Evolutionary conservation across 1,284 basidiomycete species (phyloP).

Genomic region (Earliella scabrosa): DNA sequence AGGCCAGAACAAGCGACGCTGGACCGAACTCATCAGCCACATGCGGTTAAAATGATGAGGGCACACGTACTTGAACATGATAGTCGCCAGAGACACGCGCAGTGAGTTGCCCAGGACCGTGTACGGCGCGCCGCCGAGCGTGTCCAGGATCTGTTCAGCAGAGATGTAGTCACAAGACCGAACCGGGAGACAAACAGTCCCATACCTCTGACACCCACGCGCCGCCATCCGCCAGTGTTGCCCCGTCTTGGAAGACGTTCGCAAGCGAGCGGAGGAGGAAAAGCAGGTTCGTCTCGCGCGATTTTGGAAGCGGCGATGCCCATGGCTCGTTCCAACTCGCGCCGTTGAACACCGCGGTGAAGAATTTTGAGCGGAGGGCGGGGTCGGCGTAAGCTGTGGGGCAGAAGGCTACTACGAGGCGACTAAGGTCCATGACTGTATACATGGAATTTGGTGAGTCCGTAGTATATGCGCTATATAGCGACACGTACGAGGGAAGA

Average conservation of each 20-base stretch:
- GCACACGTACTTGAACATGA: slow-evolving; percentile 81
- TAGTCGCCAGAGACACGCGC: slow-evolving; percentile 74
- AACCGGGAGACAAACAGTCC: slow-evolving; percentile 18
- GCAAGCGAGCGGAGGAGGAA: slow-evolving; percentile 84
- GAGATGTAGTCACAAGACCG: neutral
- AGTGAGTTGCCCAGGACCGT: slow-evolving; percentile 68
- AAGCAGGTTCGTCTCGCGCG: slow-evolving; percentile 84
- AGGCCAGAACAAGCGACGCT: slow-evolving; percentile 69
- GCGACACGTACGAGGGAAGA: slow-evolving; percentile 82
- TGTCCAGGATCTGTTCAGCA: slow-evolving; percentile 55
- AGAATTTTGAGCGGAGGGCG: slow-evolving; percentile 54
- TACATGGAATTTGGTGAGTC: neutral
- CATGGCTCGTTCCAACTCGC: slow-evolving; percentile 70
- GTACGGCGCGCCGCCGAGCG: slow-evolving; percentile 54
- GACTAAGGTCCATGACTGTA: slow-evolving; percentile 87
- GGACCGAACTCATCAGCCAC: neutral
- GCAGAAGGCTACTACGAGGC: slow-evolving; percentile 75
- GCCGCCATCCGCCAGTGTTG: slow-evolving; percentile 44
- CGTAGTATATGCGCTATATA: neutral
- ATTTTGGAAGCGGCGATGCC: slow-evolving; percentile 61
- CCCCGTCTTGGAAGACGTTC: slow-evolving; percentile 74
- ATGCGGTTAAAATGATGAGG: neutral
- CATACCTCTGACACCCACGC: slow-evolving; percentile 56
- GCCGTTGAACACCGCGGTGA: slow-evolving; percentile 67
- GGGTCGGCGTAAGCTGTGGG: slow-evolving; percentile 53